Percentiles rank a stretch among this genome's conserved stretches.
These are phyloP conservation scores for Flaveria brownii DNA, from an alignment of 129 eudicot species.

Conservation along the genomic window DNA sequence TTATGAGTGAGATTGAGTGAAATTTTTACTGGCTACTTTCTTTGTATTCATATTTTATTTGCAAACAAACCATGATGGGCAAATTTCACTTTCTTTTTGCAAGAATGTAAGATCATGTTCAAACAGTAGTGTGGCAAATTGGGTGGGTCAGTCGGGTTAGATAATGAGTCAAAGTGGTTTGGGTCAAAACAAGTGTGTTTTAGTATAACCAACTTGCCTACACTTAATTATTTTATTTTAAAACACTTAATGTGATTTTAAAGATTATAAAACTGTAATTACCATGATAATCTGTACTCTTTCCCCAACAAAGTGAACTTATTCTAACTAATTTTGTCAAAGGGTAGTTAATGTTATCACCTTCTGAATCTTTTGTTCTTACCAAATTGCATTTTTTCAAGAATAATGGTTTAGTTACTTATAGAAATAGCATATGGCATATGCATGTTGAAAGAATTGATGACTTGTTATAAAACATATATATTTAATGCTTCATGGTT, in stretches of 20 bases:
- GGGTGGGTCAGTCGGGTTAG: background rate
- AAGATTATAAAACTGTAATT: background rate
- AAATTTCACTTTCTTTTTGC: no score
- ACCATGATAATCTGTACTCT: background rate
- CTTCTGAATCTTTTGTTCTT: background rate
- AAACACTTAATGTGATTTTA: background rate
- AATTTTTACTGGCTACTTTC: no score
- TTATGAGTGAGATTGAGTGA: no score
- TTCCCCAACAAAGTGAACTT: background rate
- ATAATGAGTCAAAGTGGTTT: background rate
- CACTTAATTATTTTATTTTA: background rate
- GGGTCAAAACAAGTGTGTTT: background rate
- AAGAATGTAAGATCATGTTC: background rate
- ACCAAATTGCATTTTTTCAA: background rate
- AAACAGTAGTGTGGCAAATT: background rate
- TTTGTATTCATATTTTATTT: background rate
- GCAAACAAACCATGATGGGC: background rate
- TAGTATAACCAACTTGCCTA: background rate
- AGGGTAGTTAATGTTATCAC: no score
- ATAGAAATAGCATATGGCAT: background rate
- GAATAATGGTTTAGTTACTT: background rate
- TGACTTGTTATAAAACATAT: background rate
- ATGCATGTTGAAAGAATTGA: background rate
- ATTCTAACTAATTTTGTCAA: no score
- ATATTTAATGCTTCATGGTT: background rate